Evolutionary conservation across 305 asterid genomes (phyloP), one percentile per base, ranked within the genome.

Genomic region (Ajuga reptans): DNA sequence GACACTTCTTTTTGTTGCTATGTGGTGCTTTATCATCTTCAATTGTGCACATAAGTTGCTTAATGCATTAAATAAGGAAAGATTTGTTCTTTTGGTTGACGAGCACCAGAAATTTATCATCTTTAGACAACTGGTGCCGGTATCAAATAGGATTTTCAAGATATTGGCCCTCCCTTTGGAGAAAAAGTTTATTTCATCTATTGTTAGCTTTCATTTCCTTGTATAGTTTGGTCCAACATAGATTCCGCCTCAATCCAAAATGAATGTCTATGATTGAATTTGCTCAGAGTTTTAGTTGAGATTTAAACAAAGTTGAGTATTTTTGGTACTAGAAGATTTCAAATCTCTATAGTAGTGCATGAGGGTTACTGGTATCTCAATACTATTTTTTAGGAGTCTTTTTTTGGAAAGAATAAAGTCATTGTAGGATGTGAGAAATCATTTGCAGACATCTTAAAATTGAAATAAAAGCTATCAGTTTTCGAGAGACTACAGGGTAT

Each of bases 1-100:
- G 61, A 4, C 36, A 31, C 36, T 31, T n/a, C 36, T 31, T 64
- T 39, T 60, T 55, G 66, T 39, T 61, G 24, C 24, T 45, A 52
- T 67, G 17, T 31, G 70, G 54, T 65, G 69, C 61, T 6, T 34
- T 58, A 57, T 64, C 29, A 31, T 64, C 66, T 53, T 59, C 18
- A 47, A 29, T 43, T 51, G 49, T 43, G 57, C 24, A 49, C 33
- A 41, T 52, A 51, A 42, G 47, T 66, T 16, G 14, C 47, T 36
- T 31, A 7, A 7, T 60, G 1, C 36, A 45, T 41, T 27, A 15
- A 4, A 43, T 12, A 8, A 66, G 31, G 27, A 21, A 39, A 11
- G 18, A 51, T 34, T 50, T 33, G 42, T 17, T 50, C 29, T 57
- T 55, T 24, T 12, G 47, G 39, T 58, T 17, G 0, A 17, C 42